Evolutionary conservation across 306 rosid genomes (phyloP).

Genomic region (Gleditsia sinensis): DNA sequence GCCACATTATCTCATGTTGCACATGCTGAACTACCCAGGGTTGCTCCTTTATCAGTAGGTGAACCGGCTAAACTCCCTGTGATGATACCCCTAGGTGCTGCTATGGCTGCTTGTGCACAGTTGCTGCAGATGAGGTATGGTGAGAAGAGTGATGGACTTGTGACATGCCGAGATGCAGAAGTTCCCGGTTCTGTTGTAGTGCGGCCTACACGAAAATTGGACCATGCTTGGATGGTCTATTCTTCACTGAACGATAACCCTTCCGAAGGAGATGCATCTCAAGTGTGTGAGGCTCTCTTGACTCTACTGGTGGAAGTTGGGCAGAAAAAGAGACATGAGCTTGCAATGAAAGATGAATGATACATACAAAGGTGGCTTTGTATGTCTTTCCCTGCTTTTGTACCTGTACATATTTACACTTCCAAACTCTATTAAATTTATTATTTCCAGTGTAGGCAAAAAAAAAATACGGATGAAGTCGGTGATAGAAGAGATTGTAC

Average conservation of each 20-base stretch:
- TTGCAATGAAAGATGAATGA: constrained; percentile 74
- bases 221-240: constrained; percentile 99
- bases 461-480: not conserved
- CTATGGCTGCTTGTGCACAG: constrained; percentile 98
- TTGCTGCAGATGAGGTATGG: constrained; percentile 81
- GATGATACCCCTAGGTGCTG: constrained; percentile 89
- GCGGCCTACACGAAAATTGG: constrained; percentile 75
- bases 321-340: constrained; percentile 63
- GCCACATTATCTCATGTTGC: constrained; percentile 88
- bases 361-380: not conserved
- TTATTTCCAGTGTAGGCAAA: constrained; percentile 14
- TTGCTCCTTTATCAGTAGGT: constrained; percentile 52
- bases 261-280: constrained; percentile 81
- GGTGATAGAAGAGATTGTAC: constrained; percentile 23
- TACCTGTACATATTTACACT: constrained; percentile 25
- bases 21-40: constrained; percentile 78
- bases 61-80: constrained; percentile 79
- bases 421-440: constrained; percentile 31
- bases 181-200: constrained; percentile 93
- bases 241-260: constrained; percentile 66
- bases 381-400: not conserved
- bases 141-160: constrained; percentile 95
- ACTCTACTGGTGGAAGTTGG: constrained; percentile 77
- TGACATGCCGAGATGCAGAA: constrained; percentile 87
- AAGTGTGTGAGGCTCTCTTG: constrained; percentile 95